Evolutionary conservation across 1,284 basidiomycete species (phyloP).

Genomic region (Filobasidium uniguttulatum): DNA sequence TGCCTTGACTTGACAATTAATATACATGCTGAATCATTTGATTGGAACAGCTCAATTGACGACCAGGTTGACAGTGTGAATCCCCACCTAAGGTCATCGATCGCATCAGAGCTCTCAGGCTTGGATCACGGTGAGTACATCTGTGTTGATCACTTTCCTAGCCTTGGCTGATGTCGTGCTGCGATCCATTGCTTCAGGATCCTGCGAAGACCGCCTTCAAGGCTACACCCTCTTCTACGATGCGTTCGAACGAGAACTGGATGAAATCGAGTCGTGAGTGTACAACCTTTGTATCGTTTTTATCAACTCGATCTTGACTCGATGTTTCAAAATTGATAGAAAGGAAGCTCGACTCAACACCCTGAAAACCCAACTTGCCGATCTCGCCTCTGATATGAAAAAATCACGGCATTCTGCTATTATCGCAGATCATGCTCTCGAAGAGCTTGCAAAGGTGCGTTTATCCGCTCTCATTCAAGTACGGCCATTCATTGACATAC

Average conservation of each 20-base stretch:
- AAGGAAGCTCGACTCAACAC: background rate
- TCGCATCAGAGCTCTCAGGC: background rate
- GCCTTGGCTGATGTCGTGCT: too few relatives aligned
- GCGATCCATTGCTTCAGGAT: too few relatives aligned
- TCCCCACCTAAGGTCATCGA: background rate
- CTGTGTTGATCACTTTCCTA: background rate
- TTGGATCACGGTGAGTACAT: background rate
- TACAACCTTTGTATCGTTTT: background rate
- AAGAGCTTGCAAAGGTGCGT: background rate
- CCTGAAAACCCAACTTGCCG: background rate
- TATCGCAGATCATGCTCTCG: background rate
- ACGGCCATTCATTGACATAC: background rate
- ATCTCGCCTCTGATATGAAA: background rate
- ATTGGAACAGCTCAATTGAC: background rate
- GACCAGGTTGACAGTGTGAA: background rate
- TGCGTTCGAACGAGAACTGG: background rate
- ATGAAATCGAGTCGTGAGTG: background rate
- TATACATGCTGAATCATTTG: background rate
- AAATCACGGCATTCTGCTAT: background rate
- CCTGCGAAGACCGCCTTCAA: too few relatives aligned
- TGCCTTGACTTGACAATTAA: background rate
- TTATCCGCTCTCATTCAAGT: background rate
- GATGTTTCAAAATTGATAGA: background rate
- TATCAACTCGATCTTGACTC: background rate
- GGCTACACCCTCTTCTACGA: background rate